phyloP scores from a whole-genome alignment of 1,139 yeast species.

The Diutina siamensis region DNA sequence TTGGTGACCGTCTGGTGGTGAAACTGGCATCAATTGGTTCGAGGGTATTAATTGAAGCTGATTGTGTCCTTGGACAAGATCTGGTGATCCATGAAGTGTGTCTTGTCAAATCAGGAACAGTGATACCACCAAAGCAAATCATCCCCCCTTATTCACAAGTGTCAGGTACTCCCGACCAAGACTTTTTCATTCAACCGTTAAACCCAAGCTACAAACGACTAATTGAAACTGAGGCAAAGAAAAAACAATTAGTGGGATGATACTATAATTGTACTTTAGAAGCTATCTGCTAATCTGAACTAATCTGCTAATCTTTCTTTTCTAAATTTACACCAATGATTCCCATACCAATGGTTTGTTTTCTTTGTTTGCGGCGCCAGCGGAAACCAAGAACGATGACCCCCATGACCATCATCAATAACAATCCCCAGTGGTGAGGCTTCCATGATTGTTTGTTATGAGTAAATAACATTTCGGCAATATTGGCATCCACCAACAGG shows the following conservation, averaged over 20 bases:
- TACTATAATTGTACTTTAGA: neutral
- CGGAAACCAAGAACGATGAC: constrained; percentile 6
- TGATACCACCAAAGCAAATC: constrained; percentile 42
- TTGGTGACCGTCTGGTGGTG: constrained; percentile 33
- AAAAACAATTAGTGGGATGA: constrained; percentile 18
- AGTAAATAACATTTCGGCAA: neutral
- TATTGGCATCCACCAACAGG: constrained; percentile 10
- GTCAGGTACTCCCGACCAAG: constrained; percentile 14
- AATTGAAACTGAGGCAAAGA: constrained; percentile 32
- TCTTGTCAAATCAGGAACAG: constrained; percentile 34
- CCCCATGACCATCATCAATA: neutral
- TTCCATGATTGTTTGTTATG: constrained; percentile 7
- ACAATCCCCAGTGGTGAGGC: constrained; percentile 22
- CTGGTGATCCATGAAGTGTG: constrained; percentile 56
- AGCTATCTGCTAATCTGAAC: no score
- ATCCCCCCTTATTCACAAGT: constrained; percentile 54
- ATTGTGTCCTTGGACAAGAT: constrained; percentile 28
- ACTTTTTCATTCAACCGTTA: constrained; percentile 13
- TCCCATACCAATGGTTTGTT: constrained; percentile 10
- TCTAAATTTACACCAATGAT: constrained; percentile 13
- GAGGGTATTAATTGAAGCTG: constrained; percentile 39
- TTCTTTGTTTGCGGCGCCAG: constrained; percentile 1
- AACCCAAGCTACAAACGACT: constrained; percentile 28
- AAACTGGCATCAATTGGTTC: constrained; percentile 44
- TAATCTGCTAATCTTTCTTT: constrained; percentile 14